phyloP scores from a whole-genome alignment of 257 asterid species.

The Capsicum pubescens region DNA sequence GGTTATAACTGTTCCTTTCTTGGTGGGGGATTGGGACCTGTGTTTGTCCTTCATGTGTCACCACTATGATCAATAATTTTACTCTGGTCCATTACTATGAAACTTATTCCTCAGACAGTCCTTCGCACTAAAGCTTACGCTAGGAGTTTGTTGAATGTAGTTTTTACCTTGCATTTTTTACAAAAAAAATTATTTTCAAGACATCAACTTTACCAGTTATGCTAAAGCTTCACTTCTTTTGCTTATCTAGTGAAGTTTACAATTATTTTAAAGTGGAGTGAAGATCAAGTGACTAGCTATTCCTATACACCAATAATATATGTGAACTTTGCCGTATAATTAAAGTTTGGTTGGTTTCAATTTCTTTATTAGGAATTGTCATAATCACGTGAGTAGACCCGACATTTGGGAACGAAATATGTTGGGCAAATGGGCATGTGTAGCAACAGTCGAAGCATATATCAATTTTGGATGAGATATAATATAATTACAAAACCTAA shows the following conservation, averaged over 20 bases:
- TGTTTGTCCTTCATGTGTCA: not conserved
- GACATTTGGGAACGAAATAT: not conserved
- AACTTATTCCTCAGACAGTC: too few species aligned
- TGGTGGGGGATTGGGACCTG: not conserved
- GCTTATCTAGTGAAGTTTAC: too few species aligned
- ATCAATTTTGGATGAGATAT: not conserved
- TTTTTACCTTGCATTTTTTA: too few species aligned
- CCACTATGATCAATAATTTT: not conserved
- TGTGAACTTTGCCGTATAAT: not conserved
- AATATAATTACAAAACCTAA: not conserved
- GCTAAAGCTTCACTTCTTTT: too few species aligned
- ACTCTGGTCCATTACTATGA: not conserved
- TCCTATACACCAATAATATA: not conserved
- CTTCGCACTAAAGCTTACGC: too few species aligned
- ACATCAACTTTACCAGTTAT: too few species aligned
- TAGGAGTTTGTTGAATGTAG: too few species aligned
- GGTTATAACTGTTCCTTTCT: not conserved
- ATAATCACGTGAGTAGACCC: conserved; percentile 9
- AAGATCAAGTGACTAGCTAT: not conserved
- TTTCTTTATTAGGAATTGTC: not conserved
- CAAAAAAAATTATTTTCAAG: too few species aligned
- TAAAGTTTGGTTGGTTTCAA: not conserved
- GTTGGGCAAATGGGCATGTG: not conserved
- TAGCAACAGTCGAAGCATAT: not conserved
- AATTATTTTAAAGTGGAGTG: not conserved